Evolutionary conservation across 2,329 filamentous ascomycete genomes (phyloP).

Genomic region (Grosmannia penicillata): DNA sequence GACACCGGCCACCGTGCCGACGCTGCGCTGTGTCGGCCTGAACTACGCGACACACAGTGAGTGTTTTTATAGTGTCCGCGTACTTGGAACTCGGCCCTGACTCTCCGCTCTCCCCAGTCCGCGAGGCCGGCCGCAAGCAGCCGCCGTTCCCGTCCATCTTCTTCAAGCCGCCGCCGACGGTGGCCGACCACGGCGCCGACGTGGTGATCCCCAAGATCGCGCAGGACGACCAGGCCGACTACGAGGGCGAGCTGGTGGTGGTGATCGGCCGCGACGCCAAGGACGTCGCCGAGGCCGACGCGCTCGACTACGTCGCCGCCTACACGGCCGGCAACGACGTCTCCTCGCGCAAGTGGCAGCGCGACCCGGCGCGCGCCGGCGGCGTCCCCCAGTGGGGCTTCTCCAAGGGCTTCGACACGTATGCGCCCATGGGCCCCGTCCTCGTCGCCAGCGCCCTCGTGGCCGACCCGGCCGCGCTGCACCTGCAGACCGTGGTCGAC

Average conservation of each 20-base stretch:
- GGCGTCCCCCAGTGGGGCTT: constrained; percentile 42
- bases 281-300: constrained; percentile 27
- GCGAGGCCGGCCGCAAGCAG: constrained; percentile 32
- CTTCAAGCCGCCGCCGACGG: constrained; percentile 29
- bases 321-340: constrained; percentile 42
- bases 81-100: neutral
- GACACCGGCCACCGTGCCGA: constrained; percentile 32
- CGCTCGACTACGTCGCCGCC: constrained; percentile 33
- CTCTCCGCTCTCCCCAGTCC: constrained; percentile 28
- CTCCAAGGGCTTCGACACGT: constrained; percentile 41
- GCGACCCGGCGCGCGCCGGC: constrained; percentile 31
- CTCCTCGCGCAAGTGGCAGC: constrained; percentile 30
- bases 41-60: constrained; percentile 42
- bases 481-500: constrained; percentile 30
- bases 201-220: constrained; percentile 32
- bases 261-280: constrained; percentile 15
- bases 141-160: constrained; percentile 35
- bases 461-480: constrained; percentile 24
- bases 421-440: constrained; percentile 27
- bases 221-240: constrained; percentile 22
- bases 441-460: constrained; percentile 20
- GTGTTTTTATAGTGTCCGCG: neutral
- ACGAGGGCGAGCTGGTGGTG: constrained; percentile 26
- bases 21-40: constrained; percentile 41
- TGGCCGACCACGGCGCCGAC: constrained; percentile 19